phyloP scores from a whole-genome alignment of 345 rosid genomes.

The Syzygium oleosum region DNA sequence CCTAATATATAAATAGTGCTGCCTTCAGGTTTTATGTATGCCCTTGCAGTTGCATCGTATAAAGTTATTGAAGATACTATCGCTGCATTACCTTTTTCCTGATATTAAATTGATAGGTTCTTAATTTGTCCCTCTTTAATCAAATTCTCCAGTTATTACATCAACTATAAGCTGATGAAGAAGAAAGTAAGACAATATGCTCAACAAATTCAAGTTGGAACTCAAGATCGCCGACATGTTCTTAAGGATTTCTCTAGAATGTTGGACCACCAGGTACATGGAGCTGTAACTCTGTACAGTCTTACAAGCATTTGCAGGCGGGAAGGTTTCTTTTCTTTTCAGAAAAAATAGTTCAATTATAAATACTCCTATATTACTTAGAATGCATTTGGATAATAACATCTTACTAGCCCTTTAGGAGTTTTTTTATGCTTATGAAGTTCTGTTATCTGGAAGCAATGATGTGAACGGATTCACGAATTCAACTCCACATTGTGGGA shows the following conservation, averaged over 20 bases:
- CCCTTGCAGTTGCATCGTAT: background rate
- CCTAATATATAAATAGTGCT: background rate
- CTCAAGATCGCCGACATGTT: slow-evolving; percentile 67
- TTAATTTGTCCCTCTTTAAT: background rate
- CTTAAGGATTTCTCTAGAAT: slow-evolving; percentile 97
- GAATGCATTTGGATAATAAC: background rate
- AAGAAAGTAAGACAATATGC: slow-evolving; percentile 80
- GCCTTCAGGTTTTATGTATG: background rate
- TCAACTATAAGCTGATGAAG: slow-evolving; percentile 94
- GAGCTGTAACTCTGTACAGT: background rate
- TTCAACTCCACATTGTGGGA: background rate
- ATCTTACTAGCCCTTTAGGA: background rate
- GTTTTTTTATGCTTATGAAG: background rate
- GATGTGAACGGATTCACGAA: background rate
- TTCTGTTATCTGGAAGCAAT: background rate
- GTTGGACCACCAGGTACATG: slow-evolving; percentile 79
- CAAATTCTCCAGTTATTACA: slow-evolving; percentile 57
- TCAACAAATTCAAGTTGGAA: slow-evolving; percentile 69
- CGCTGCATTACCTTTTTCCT: background rate
- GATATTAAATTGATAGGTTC: background rate
- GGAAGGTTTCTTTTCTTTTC: background rate
- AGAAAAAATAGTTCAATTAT: background rate
- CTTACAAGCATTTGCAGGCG: background rate
- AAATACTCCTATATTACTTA: background rate
- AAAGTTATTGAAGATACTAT: background rate